Evolutionary conservation across 305 asterid species (phyloP), one percentile per base, ranked within the genome.

Genomic region (Coffea humblotiana): DNA sequence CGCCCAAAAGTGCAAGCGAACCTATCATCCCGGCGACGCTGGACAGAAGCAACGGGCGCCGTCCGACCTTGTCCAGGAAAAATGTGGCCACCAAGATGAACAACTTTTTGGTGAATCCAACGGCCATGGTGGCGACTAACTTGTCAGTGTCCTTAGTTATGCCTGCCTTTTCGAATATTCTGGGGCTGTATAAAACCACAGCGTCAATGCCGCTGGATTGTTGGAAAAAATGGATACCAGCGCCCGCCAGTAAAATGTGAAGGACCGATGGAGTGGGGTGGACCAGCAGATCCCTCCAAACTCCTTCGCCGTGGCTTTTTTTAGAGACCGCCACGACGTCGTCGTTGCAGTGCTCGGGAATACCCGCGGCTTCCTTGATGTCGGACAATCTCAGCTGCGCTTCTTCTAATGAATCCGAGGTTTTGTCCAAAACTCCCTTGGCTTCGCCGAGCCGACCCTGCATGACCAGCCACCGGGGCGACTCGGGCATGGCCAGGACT

Each of bases 381-480:
- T 91, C 97, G 27, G 88, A 66, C 0, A 93, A 70, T 51, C 97
- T 65, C n/a, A 89, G 40, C 13, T 78, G 68, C 43, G 98, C 83
- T 75, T 93, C 98, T 27, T 91, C 89, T 8, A 74, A 75, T 0
- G 97, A 91, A 61, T 91, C 91, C 1, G 98, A 92, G 47, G 90
- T 92, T 77, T 83, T 85, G 82, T 90, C 91, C n/a, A 94, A 87
- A 75, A 94, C 97, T 18, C 18, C 37, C 74, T 85, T 86, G n/a
- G 97, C 97, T 0, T 92, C 96, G 11, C 92, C 94, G 32, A 94
- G 90, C 12, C 96, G 92, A 45, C 98, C 98, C 64, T 92, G 96
- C 92, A 93, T 88, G 19, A 93, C 92, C 13, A 93, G 97, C 98
- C 98, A 93, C 7, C 98, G 96, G 3, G 97, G 98, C 0, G 98